Evolutionary conservation across 1,284 basidiomycete genomes (phyloP), one percentile per base, ranked within the genome.

Genomic region (Heterobasidion parviporum): DNA sequence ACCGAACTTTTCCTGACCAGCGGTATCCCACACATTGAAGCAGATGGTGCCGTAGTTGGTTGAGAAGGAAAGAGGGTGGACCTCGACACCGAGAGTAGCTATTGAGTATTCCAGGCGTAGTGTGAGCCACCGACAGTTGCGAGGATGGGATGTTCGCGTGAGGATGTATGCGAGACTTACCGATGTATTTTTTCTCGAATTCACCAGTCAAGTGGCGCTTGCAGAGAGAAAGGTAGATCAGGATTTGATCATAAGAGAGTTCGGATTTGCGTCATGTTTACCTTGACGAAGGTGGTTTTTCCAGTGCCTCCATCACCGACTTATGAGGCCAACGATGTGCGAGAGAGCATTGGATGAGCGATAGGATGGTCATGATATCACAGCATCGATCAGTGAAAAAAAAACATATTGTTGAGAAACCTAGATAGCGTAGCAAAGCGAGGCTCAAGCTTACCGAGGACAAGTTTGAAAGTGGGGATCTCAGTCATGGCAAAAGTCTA

Each of bases 181-280:
- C 95, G 63, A 99, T 98, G 81, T 98, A 99, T 78, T 99, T 99
- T 85, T 99, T 99, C 80, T 99, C 97, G 74, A 99, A 99, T 84
- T 99, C 97, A 72, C 92, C 94, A 63, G 96, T 98, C 85, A 98
- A 86, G 77, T 99, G 96, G 74, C 94, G 94, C 94, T 94, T 68
- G 46, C 64, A 61, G 63, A 64, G 57, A 51, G 52, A 54, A 66
- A 36, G 12, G 8, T 18, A 54, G 74, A 86, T 88, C 82, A 85
- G 76, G 59, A 73, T 67, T 65, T 74, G 79, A 85, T 85, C 78
- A 59, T 57, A 54, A 54, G 60, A 64, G 52, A 59, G 60, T 54
- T 45, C 55, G 33, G 38, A 63, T 58, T 59, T 59, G 54, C 33
- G 56, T 60, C 59, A 61, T 55, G 58, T 78, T 60, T 67, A 91